Conservation (phyloP, 2,329 filamentous ascomycete species). For the Fusarium penzigii region DNA sequence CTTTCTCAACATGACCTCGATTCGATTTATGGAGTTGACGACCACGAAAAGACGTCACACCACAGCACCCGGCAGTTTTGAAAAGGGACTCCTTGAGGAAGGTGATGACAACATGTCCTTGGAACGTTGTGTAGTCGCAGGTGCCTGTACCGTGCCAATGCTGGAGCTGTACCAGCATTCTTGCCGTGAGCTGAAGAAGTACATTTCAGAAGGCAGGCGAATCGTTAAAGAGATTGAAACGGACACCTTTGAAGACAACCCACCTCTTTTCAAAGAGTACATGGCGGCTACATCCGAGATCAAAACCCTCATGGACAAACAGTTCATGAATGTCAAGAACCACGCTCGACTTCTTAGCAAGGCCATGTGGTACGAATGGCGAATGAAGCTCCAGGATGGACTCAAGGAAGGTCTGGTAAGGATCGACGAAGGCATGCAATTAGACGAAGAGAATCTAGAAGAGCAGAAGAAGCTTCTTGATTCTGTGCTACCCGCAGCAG, state of each 20-base stretch:
- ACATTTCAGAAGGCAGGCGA: conserved; percentile 88
- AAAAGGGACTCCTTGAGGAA: conserved; percentile 42
- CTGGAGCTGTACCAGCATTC: conserved; percentile 94
- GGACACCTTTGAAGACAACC: conserved; percentile 87
- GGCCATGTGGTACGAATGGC: conserved; percentile 98
- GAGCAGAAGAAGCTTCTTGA: conserved; percentile 70
- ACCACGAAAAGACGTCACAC: conserved; percentile 92
- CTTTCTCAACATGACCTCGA: conserved; percentile 92
- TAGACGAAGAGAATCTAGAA: conserved; percentile 67
- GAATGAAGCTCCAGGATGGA: conserved; percentile 80
- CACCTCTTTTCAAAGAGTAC: conserved; percentile 89
- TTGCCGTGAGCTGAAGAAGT: conserved; percentile 93
- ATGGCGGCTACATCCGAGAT: conserved; percentile 81
- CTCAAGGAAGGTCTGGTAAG: conserved; percentile 78
- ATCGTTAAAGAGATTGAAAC: conserved; percentile 90
- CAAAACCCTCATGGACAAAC: conserved; percentile 86
- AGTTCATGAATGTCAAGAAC: conserved; percentile 96
- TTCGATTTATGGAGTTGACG: conserved; percentile 98
- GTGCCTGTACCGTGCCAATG: conserved; percentile 88
- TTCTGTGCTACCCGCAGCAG: conserved; percentile 64
- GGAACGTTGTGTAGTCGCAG: conserved; percentile 81
- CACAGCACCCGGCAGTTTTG: conserved; percentile 57
- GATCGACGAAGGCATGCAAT: conserved; percentile 74
- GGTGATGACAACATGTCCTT: conserved; percentile 58
- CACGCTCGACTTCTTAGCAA: conserved; percentile 89